Conservation (phyloP, 2,329 filamentous ascomycete genomes). For the Rutstroemia sp. region DNA sequence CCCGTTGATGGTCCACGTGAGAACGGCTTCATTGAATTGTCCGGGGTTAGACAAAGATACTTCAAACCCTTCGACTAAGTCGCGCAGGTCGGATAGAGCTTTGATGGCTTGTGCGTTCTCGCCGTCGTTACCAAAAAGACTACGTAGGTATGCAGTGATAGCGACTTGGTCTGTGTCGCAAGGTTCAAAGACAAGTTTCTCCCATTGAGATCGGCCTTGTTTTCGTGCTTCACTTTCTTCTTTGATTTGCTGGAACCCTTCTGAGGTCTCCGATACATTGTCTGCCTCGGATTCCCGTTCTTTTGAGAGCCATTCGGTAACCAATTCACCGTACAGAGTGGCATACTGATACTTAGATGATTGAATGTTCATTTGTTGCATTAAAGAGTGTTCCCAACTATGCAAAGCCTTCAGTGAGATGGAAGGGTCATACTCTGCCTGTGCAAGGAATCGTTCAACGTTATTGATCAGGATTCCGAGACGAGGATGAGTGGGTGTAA, state of each 20-base stretch:
- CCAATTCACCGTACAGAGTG: slow-evolving; percentile 46
- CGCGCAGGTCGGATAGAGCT: slow-evolving; percentile 36
- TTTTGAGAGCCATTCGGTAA: slow-evolving; percentile 45
- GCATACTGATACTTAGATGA: slow-evolving; percentile 49
- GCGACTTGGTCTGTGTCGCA: slow-evolving; percentile 37
- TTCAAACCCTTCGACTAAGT: slow-evolving; percentile 34
- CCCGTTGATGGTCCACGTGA: slow-evolving; percentile 40
- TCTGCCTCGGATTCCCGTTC: slow-evolving; percentile 9
- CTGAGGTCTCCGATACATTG: not conserved
- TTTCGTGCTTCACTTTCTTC: slow-evolving; percentile 27
- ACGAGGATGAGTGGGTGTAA: slow-evolving; percentile 5
- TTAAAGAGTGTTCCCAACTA: slow-evolving; percentile 41
- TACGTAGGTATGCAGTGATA: slow-evolving; percentile 43
- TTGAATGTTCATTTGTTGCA: slow-evolving; percentile 40
- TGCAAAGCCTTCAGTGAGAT: slow-evolving; percentile 39
- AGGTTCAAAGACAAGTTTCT: slow-evolving; percentile 45
- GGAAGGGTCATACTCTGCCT: slow-evolving; percentile 46
- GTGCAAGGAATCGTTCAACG: slow-evolving; percentile 44
- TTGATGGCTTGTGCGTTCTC: slow-evolving; percentile 33
- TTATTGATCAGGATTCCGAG: slow-evolving; percentile 31
- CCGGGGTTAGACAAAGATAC: slow-evolving; percentile 12
- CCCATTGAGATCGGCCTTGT: slow-evolving; percentile 46
- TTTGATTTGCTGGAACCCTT: slow-evolving; percentile 33
- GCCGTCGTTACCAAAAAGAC: slow-evolving; percentile 37
- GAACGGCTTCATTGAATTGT: slow-evolving; percentile 35